Evolutionary conservation across 257 asterid species (phyloP).

Genomic region (Solanum etuberosum): DNA sequence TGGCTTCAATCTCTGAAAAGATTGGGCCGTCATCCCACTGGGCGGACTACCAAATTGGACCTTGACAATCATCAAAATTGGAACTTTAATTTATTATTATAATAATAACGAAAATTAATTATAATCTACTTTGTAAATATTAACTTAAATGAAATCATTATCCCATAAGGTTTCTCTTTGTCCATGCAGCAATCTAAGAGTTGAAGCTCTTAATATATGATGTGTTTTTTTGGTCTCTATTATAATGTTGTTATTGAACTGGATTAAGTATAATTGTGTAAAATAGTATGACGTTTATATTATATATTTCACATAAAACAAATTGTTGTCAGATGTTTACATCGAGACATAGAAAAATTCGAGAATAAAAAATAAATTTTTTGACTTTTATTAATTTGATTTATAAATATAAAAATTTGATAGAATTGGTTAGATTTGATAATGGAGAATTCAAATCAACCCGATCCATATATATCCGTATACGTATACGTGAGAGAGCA

Average conservation of each 20-base stretch:
- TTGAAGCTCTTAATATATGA: not conserved
- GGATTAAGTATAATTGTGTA: not conserved
- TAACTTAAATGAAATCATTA: too few relatives aligned
- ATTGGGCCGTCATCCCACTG: not conserved
- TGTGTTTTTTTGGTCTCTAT: not conserved
- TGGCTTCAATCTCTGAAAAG: not conserved
- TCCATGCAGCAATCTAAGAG: not conserved
- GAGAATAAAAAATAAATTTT: too few relatives aligned
- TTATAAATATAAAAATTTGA: not conserved
- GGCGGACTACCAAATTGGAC: not conserved
- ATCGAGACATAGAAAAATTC: not conserved
- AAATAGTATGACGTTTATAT: not conserved
- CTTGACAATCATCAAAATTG: not conserved
- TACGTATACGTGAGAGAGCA: not conserved
- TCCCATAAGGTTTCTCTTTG: not conserved
- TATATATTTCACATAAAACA: not conserved
- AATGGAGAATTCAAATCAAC: not conserved
- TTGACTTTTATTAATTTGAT: too few relatives aligned
- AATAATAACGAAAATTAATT: too few relatives aligned
- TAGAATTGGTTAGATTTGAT: not conserved
- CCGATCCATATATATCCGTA: not conserved
- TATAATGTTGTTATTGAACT: not conserved
- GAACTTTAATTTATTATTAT: not conserved
- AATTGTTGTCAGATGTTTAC: not conserved
- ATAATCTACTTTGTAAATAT: too few relatives aligned